These are phyloP conservation scores for Acacia concinna DNA, from an alignment of 331 rosid species.

Conservation along the genomic window DNA sequence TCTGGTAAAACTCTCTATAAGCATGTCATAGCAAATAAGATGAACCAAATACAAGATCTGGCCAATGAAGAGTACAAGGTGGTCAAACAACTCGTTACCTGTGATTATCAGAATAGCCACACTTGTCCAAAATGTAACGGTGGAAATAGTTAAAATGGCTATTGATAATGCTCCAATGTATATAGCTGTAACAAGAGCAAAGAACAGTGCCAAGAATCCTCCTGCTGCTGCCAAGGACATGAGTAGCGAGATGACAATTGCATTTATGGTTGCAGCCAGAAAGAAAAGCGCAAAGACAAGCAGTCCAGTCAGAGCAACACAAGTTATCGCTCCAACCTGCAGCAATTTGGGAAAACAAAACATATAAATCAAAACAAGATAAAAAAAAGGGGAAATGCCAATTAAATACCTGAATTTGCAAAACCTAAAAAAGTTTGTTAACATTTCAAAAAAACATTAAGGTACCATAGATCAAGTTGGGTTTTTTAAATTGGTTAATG, in stretches of 20 bases:
- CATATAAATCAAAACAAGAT: slow-evolving; percentile 1
- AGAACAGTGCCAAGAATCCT: slow-evolving; percentile 86
- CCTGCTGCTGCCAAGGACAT: slow-evolving; percentile 87
- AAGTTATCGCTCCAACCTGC: slow-evolving; percentile 73
- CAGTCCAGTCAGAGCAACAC: slow-evolving; percentile 71
- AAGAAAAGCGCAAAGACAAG: slow-evolving; percentile 82
- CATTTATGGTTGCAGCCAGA: slow-evolving; percentile 77
- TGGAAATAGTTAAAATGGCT: slow-evolving; percentile 64
- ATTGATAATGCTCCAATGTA: slow-evolving; percentile 77
- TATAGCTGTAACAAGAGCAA: slow-evolving; percentile 60
- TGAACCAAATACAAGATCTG: background rate
- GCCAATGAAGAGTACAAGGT: slow-evolving; percentile 3
- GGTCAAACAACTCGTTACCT: slow-evolving; percentile 37
- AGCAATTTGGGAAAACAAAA: slow-evolving; percentile 30
- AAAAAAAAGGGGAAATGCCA: too few relatives aligned
- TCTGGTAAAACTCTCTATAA: slow-evolving; percentile 4
- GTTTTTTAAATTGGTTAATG: too few relatives aligned
- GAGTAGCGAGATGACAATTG: slow-evolving; percentile 62
- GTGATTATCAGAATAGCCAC: slow-evolving; percentile 54
- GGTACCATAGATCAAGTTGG: too few relatives aligned
- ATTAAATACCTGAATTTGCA: too few relatives aligned
- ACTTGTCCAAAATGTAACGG: slow-evolving; percentile 54
- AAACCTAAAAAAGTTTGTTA: too few relatives aligned
- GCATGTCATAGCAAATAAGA: slow-evolving; percentile 17
- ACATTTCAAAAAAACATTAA: too few relatives aligned